Base-by-base conservation (phyloP, 306 rosid genomes). In the Pueraria montana region DNA sequence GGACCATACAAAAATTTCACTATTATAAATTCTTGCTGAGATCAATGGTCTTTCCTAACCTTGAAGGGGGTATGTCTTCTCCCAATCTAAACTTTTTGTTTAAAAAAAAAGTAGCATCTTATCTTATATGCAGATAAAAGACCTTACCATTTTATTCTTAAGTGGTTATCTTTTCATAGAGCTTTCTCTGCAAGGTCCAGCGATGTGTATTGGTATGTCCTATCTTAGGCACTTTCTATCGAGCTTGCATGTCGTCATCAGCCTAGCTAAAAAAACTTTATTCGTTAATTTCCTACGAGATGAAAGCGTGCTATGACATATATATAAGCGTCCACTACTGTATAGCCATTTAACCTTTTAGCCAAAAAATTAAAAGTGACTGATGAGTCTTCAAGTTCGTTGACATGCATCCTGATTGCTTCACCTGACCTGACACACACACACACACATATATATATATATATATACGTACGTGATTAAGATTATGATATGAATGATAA, bases 171-270 rank as follows among this genome's bases (percentile, higher is more conserved):
- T 26, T 65, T 53, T 67, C 16, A 11, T n/a, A 48, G 50, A 34
- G 67, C 36, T 73, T 75, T 56, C 30, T 24, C 4, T 14, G 24
- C 40, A 38, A 38, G 30, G 55, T 20, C 32, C 13, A 3, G 2
- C 43, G 26, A 38, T 30, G 20, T 52, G 32, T 53, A 36, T 50
- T 13, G 27, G 27, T 5, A 55, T 69, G 77, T 76, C 80, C 46
- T 73, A 21, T 85, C 72, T 32, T 45, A 86, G 34, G 74, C 74
- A 53, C 78, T 66, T 72, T 72, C 45, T 55, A 65, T 76, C 66
- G 34, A 49, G 66, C 4, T 13, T 80, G 56, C 40, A 36, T 36
- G 40, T 70, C 62, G 49, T 66, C 17, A 59, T 80, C 7, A 80
- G 8, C 56, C 59, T 72, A 23, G 13, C 69, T 66, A 23, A 49